A percentile compares a stretch with the other conserved stretches of the same genome.
phyloP scores from a whole-genome alignment of 116 monocot species.

The Trichopus zeylanicus region DNA sequence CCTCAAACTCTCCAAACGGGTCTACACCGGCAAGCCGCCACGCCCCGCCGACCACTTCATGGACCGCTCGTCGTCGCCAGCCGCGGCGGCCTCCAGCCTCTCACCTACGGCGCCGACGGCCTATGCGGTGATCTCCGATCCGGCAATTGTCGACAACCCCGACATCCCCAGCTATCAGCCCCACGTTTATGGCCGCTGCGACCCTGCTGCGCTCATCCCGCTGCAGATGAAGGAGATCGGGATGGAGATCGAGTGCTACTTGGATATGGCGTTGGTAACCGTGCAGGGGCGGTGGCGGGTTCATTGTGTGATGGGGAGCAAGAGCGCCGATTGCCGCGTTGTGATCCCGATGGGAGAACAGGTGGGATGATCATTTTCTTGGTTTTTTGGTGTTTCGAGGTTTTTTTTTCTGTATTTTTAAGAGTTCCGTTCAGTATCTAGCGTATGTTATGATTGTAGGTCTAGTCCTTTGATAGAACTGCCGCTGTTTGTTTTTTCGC shows the following conservation, averaged over 20 bases:
- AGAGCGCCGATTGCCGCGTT: slow-evolving; percentile 65
- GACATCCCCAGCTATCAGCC: slow-evolving; percentile 98
- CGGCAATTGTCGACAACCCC: slow-evolving; percentile 83
- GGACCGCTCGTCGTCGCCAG: background rate
- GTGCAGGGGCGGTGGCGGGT: slow-evolving; percentile 69
- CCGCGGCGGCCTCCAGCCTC: background rate
- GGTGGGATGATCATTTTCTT: slow-evolving; percentile 24
- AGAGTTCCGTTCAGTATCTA: too few relatives aligned
- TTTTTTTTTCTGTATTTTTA: too few relatives aligned
- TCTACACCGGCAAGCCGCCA: slow-evolving; percentile 19
- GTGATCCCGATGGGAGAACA: slow-evolving; percentile 81
- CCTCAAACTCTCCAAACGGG: slow-evolving; percentile 59
- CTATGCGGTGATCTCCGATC: slow-evolving; percentile 76
- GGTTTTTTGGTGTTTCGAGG: background rate
- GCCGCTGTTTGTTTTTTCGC: too few relatives aligned
- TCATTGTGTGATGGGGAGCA: slow-evolving; percentile 75
- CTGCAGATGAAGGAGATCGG: slow-evolving; percentile 67
- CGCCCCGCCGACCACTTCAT: slow-evolving; percentile 9
- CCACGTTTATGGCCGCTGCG: slow-evolving; percentile 71
- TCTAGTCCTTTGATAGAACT: too few relatives aligned
- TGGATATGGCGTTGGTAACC: slow-evolving; percentile 56
- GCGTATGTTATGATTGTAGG: too few relatives aligned
- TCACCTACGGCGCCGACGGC: slow-evolving; percentile 65
- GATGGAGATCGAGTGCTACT: slow-evolving; percentile 51
- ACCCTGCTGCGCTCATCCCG: slow-evolving; percentile 79